These are phyloP conservation scores for Allomyces macrogynus DNA, from an alignment of 192 early-diverging fungal species.

Conservation along the genomic window DNA sequence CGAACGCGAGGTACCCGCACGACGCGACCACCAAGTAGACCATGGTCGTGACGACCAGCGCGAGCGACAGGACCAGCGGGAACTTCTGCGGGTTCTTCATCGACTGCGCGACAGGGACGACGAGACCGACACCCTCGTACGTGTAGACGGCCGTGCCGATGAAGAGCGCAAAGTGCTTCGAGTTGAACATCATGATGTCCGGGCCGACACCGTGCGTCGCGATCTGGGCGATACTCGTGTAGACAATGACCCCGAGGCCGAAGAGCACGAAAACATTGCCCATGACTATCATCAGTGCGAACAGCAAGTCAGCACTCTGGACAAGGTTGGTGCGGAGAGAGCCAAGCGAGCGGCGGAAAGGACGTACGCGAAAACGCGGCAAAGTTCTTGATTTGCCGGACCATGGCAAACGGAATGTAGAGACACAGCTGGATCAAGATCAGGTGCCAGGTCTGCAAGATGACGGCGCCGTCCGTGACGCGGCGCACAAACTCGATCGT, in stretches of 20 bases:
- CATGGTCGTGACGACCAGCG: slow-evolving; percentile 55
- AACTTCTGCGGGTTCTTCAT: slow-evolving; percentile 90
- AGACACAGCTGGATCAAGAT: slow-evolving; percentile 22
- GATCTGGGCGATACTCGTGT: slow-evolving; percentile 53
- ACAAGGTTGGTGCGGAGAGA: no score
- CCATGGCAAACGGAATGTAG: slow-evolving; percentile 64
- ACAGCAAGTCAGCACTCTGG: neutral
- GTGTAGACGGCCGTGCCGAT: slow-evolving; percentile 87
- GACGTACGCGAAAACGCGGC: slow-evolving; percentile 39
- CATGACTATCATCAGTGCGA: slow-evolving; percentile 19
- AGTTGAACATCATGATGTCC: slow-evolving; percentile 56
- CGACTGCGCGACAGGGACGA: slow-evolving; percentile 60
- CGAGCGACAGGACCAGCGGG: slow-evolving; percentile 51
- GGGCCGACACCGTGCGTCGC: slow-evolving; percentile 35
- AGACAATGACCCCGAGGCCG: slow-evolving; percentile 68
- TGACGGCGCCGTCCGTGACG: slow-evolving; percentile 16
- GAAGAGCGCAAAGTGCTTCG: slow-evolving; percentile 61
- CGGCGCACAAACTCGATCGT: slow-evolving; percentile 14
- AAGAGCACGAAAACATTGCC: slow-evolving; percentile 83
- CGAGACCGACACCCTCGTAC: slow-evolving; percentile 75
- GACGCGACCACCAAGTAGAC: slow-evolving; percentile 66
- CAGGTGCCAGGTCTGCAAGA: slow-evolving; percentile 24
- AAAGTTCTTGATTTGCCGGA: slow-evolving; percentile 77
- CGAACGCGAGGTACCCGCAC: slow-evolving; percentile 69
- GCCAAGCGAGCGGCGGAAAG: no score